Conservation (phyloP, 2,329 filamentous ascomycete species). For the Cercospora nicotianae region DNA sequence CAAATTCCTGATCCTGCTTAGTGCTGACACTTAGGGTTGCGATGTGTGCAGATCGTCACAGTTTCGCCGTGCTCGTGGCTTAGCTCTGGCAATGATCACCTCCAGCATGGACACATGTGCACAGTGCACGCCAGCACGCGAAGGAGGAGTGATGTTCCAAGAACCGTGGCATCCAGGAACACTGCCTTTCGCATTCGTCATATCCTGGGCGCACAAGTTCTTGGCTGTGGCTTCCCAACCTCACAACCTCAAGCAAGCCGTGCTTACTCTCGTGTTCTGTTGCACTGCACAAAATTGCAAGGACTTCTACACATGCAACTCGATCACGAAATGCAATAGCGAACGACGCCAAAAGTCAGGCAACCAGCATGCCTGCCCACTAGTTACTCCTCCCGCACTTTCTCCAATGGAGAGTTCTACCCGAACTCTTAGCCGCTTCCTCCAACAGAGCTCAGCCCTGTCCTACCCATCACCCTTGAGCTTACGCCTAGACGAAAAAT, state of each 20-base stretch:
- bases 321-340: not conserved
- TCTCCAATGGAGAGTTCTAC: not conserved
- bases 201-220: conserved; percentile 3
- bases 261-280: not conserved
- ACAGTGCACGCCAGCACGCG: not conserved
- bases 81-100: not conserved
- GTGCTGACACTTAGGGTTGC: not conserved
- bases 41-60: not conserved
- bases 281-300: not conserved
- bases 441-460: not conserved
- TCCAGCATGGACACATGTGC: not conserved
- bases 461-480: not conserved
- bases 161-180: not conserved
- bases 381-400: conserved; percentile 1
- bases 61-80: not conserved
- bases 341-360: not conserved
- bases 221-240: conserved; percentile 8
- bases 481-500: conserved; percentile 1
- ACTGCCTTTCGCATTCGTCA: not conserved
- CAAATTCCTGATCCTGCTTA: conserved; percentile 1
- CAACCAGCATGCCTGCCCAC: not conserved
- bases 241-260: not conserved
- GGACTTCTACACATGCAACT: not conserved
- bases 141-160: not conserved
- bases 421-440: conserved; percentile 2